Conservation (phyloP, 805 yeast genomes). For the Candida xyloterini region DNA sequence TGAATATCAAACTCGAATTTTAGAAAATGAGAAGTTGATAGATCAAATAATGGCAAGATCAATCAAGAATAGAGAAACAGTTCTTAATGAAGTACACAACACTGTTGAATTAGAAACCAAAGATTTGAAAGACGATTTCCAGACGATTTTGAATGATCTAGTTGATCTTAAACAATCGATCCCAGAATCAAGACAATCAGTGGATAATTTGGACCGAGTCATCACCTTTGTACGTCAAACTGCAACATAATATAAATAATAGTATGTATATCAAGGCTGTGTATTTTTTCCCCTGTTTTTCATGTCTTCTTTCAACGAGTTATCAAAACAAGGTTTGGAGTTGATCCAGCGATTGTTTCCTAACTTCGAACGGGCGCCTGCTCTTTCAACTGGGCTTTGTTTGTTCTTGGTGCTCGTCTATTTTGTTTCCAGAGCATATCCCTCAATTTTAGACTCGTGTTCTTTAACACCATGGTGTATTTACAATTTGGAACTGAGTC, state of each 20-base stretch:
- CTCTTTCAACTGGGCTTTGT: slow-evolving; percentile 59
- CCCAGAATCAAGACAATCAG: slow-evolving; percentile 37
- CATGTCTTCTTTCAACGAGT: slow-evolving; percentile 5
- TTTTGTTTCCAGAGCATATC: slow-evolving; percentile 31
- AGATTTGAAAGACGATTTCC: slow-evolving; percentile 14
- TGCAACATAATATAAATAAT: background rate
- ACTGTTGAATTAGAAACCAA: slow-evolving; percentile 4
- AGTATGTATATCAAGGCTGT: slow-evolving; percentile 1
- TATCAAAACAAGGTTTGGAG: background rate
- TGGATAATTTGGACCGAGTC: slow-evolving; percentile 32
- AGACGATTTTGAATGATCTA: slow-evolving; percentile 27
- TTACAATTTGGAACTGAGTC: slow-evolving; percentile 43
- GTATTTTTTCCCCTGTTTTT: background rate
- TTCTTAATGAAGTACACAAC: background rate
- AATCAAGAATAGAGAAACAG: slow-evolving; percentile 12
- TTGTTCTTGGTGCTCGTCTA: slow-evolving; percentile 51
- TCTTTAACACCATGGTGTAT: slow-evolving; percentile 57
- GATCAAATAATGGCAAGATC: slow-evolving; percentile 21
- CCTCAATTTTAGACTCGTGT: slow-evolving; percentile 37
- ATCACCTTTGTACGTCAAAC: slow-evolving; percentile 16
- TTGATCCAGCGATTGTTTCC: slow-evolving; percentile 1
- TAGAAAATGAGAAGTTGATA: slow-evolving; percentile 13
- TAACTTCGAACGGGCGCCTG: slow-evolving; percentile 29
- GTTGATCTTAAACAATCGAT: slow-evolving; percentile 35
- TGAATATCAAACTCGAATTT: slow-evolving; percentile 34